Conservation (phyloP, 495 filamentous ascomycete species). For the Hypoxylon trugodes region DNA sequence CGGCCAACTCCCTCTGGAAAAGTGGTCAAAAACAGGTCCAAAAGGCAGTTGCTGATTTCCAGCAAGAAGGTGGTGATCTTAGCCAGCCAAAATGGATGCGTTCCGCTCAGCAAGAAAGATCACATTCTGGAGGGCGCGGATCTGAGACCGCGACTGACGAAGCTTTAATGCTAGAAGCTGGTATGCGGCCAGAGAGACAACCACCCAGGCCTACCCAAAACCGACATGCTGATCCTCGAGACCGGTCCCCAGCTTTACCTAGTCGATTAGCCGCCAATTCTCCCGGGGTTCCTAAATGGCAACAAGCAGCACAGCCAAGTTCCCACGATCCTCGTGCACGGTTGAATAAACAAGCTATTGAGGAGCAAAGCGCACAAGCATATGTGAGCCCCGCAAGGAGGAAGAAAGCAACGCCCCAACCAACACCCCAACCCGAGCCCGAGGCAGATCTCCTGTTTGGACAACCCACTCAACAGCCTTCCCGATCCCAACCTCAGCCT, state of each 20-base stretch:
- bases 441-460: slow-evolving; percentile 68
- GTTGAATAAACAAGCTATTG: slow-evolving; percentile 73
- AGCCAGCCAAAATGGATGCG: slow-evolving; percentile 96
- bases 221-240: slow-evolving; percentile 43
- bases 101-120: slow-evolving; percentile 61
- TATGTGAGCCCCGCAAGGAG: slow-evolving; percentile 91
- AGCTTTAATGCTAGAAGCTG: slow-evolving; percentile 85
- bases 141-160: slow-evolving; percentile 74
- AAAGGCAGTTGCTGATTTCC: slow-evolving; percentile 90
- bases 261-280: slow-evolving; percentile 40
- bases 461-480: slow-evolving; percentile 41
- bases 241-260: slow-evolving; percentile 57
- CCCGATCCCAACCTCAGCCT: slow-evolving; percentile 29
- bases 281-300: slow-evolving; percentile 50
- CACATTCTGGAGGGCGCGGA: slow-evolving; percentile 34
- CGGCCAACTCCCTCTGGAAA: slow-evolving; percentile 95
- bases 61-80: slow-evolving; percentile 72
- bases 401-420: slow-evolving; percentile 66
- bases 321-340: slow-evolving; percentile 64
- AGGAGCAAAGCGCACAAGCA: slow-evolving; percentile 83
- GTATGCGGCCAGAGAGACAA: slow-evolving; percentile 58
- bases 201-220: slow-evolving; percentile 39
- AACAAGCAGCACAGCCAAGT: slow-evolving; percentile 52
- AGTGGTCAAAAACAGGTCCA: slow-evolving; percentile 93
- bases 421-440: slow-evolving; percentile 51